Evolutionary conservation across 768 basidiomycete genomes (phyloP).

Genomic region (Multifurca ochricompacta): DNA sequence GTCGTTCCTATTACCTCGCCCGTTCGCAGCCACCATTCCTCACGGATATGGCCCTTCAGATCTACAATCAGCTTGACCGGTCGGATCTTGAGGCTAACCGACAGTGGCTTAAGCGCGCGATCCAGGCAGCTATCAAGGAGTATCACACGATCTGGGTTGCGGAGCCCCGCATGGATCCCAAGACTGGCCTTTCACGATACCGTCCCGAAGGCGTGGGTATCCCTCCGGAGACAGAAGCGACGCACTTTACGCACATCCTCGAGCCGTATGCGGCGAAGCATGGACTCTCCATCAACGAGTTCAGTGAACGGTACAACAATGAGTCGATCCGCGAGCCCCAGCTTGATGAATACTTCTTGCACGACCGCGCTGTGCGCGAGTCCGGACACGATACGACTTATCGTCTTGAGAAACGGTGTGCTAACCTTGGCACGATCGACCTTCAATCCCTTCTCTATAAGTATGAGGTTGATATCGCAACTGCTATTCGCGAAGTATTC

Average conservation of each 20-base stretch:
- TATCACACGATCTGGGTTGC: slow-evolving; percentile 98
- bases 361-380: slow-evolving; percentile 94
- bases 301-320: slow-evolving; percentile 92
- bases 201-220: slow-evolving; percentile 92
- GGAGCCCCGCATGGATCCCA: slow-evolving; percentile 88
- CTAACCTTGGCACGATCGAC: slow-evolving; percentile 94
- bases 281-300: slow-evolving; percentile 90
- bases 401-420: slow-evolving; percentile 95
- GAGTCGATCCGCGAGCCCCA: slow-evolving; percentile 74
- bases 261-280: slow-evolving; percentile 92
- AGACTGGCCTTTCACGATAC: slow-evolving; percentile 90
- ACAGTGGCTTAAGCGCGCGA: slow-evolving; percentile 89
- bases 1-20: slow-evolving; percentile 90
- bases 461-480: slow-evolving; percentile 98
- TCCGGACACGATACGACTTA: slow-evolving; percentile 96
- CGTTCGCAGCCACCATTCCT: slow-evolving; percentile 97
- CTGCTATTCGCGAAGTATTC: slow-evolving; percentile 92
- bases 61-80: slow-evolving; percentile 92
- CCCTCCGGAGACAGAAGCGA: slow-evolving; percentile 97
- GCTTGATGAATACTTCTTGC: slow-evolving; percentile 95
- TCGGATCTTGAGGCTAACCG: slow-evolving; percentile 74
- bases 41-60: slow-evolving; percentile 97
- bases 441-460: slow-evolving; percentile 95
- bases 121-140: slow-evolving; percentile 97
- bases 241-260: slow-evolving; percentile 95